Conservation (phyloP, 331 rosid genomes). For the Acacia pycnantha region DNA sequence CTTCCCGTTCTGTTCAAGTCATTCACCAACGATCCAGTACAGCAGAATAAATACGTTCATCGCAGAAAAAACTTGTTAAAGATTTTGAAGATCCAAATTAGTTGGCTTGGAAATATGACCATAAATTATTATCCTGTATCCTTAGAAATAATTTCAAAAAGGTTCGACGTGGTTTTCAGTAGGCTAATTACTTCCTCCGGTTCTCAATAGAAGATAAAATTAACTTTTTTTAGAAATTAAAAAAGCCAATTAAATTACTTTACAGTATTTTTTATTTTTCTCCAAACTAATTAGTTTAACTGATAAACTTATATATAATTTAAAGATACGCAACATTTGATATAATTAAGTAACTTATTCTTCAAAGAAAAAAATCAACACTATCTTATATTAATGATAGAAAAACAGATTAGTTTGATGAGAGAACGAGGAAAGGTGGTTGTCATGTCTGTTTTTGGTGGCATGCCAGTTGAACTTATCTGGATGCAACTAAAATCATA, state of each 20-base stretch:
- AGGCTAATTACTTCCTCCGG: constrained; percentile 16
- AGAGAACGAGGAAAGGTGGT: constrained; percentile 34
- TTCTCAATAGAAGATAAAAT: too few species aligned
- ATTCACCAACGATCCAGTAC: background rate
- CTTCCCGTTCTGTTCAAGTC: background rate
- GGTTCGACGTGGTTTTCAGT: background rate
- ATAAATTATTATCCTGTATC: constrained; percentile 23
- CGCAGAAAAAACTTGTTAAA: background rate
- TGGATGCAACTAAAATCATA: constrained; percentile 43
- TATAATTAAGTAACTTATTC: too few species aligned
- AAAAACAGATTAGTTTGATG: constrained; percentile 15
- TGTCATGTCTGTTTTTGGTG: constrained; percentile 42
- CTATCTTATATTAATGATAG: too few species aligned
- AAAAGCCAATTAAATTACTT: too few species aligned
- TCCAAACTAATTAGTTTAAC: too few species aligned
- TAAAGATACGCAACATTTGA: too few species aligned
- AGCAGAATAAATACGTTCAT: background rate
- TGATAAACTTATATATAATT: too few species aligned
- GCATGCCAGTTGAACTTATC: constrained; percentile 62
- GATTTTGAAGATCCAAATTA: background rate
- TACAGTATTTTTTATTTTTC: too few species aligned
- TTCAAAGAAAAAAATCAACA: too few species aligned
- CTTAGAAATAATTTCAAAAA: background rate
- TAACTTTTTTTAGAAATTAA: too few species aligned
- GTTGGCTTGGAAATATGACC: constrained; percentile 18